phyloP scores from a whole-genome alignment of 495 filamentous ascomycete species.

The Rostrohypoxylon terebratum region DNA sequence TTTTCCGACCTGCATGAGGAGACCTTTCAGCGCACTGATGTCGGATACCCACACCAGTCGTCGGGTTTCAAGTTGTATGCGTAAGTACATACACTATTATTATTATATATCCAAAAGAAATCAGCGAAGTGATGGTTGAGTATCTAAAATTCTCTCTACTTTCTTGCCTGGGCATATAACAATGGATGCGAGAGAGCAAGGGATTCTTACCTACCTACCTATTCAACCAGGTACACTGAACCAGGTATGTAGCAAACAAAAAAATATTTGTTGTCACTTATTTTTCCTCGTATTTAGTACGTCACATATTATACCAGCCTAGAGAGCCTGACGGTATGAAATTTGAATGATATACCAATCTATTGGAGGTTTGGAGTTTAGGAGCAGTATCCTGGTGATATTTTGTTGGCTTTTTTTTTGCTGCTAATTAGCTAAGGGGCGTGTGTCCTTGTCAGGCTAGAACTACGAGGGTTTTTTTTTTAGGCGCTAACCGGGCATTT shows the following conservation, averaged over 20 bases:
- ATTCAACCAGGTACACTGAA: too few species aligned
- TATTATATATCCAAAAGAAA: conserved; percentile 19
- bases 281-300: conserved; percentile 6
- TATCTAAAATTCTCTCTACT: conserved; percentile 6
- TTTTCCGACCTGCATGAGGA: conserved; percentile 26
- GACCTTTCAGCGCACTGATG: conserved; percentile 12
- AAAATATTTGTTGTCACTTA: conserved; percentile 3
- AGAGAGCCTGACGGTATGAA: not conserved
- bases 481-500: not conserved
- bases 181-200: conserved; percentile 11
- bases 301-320: conserved; percentile 10
- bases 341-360: conserved; percentile 14
- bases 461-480: not conserved
- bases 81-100: conserved; percentile 18
- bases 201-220: too few species aligned
- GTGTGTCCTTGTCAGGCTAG: not conserved
- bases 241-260: conserved; percentile 7
- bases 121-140: conserved; percentile 26
- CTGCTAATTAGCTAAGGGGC: conserved; percentile 3
- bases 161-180: not conserved
- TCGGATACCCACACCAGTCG: conserved; percentile 21
- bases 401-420: conserved; percentile 9
- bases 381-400: conserved; percentile 5
- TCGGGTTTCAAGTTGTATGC: conserved; percentile 32
- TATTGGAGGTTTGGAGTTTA: conserved; percentile 5